Base-by-base conservation (phyloP, 176 grass and related monocot species). In the Phyllostachys edulis region DNA sequence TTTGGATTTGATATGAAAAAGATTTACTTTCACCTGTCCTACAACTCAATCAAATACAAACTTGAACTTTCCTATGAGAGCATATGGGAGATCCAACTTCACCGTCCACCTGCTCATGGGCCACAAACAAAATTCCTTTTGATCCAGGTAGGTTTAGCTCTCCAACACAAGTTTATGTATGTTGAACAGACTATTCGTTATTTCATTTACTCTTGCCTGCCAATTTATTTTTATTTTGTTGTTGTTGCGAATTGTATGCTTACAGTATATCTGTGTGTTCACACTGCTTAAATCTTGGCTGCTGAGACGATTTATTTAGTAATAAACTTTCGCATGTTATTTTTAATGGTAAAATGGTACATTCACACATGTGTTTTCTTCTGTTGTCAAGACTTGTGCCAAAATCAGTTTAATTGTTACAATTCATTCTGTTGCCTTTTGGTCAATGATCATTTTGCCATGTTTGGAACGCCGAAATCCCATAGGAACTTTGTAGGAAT, bases 21-120 rank as follows among this genome's bases (percentile, higher is more conserved):
- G 72, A 85, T 97, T 56, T 37, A 80, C 70, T 91, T 97, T 74
- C 66, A 37, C 49, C 69, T 93, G n/a, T 49, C 17, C 23, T 27
- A 71, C 76, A 73, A 41, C 27, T 41, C 5, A 21, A 74, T 16
- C 12, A 34, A 34, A 64, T 97, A 86, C 65, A 94, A 93, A 71
- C 90, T 97, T 75, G 92, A 97, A 80, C 86, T 97, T 84, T 92
- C 92, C 37, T 94, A 97, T 36, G 90, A 97, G 71, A 94, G 92
- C 67, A 94, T 97, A 79, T 97, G 95, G 95, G 95, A 97, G 78
- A 97, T 97, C 39, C 81, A 94, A 78, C 89, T 94, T 74, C 88
- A 94, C 27, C 67, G 85, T 45, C 93, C 92, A 50, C 80, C 78
- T 39, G 20, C n/a, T 90, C 44, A 94, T 81, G 76, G 26, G 63